Percentiles rank a stretch among this genome's conserved stretches.
These are phyloP conservation scores for Neurospora pannonica DNA, from an alignment of 495 filamentous ascomycete species.

Conservation along the genomic window DNA sequence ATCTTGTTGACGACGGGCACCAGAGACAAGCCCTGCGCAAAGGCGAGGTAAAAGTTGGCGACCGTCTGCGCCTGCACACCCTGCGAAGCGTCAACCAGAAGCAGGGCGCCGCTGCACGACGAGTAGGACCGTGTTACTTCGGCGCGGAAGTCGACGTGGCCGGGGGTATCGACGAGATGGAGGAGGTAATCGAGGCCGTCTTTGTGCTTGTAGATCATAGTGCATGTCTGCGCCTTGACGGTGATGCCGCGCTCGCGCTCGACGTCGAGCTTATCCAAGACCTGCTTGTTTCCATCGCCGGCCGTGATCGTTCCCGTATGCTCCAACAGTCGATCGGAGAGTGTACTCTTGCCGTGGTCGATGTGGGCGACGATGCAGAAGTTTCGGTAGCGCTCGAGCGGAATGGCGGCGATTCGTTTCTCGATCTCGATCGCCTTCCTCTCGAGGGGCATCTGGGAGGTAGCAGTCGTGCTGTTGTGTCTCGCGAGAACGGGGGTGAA, in stretches of 20 bases:
- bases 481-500: neutral
- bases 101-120: conserved; percentile 83
- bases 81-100: conserved; percentile 89
- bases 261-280: conserved; percentile 93
- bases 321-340: conserved; percentile 85
- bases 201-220: conserved; percentile 79
- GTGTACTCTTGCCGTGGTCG: conserved; percentile 95
- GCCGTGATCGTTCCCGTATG: conserved; percentile 82
- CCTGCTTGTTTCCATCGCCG: conserved; percentile 82
- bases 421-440: conserved; percentile 49
- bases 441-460: conserved; percentile 4
- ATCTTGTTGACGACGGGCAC: conserved; percentile 96
- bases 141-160: conserved; percentile 89
- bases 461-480: neutral
- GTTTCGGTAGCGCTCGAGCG: conserved; percentile 86
- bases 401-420: conserved; percentile 73
- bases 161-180: conserved; percentile 93
- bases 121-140: conserved; percentile 94
- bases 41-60: conserved; percentile 95
- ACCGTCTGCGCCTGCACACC: conserved; percentile 92
- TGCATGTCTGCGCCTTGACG: conserved; percentile 97
- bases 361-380: conserved; percentile 99
- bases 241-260: conserved; percentile 94
- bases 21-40: conserved; percentile 76
- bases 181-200: conserved; percentile 81